These are phyloP conservation scores for Stachybotrys elegans DNA, from an alignment of 2,329 filamentous ascomycete genomes.

Conservation along the genomic window DNA sequence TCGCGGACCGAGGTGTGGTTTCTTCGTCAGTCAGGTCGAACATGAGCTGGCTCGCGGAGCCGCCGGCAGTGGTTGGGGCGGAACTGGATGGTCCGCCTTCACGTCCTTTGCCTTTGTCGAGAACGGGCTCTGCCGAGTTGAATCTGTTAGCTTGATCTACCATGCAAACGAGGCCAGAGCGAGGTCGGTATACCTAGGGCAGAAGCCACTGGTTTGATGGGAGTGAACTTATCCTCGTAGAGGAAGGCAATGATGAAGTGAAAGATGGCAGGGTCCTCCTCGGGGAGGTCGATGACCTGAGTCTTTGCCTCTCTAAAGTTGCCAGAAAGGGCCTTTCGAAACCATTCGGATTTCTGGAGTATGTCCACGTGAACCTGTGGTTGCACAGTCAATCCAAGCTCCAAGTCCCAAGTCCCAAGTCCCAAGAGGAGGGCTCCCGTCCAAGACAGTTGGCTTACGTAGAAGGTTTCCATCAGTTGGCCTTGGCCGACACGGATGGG, in stretches of 20 bases:
- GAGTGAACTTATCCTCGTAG: slow-evolving; percentile 41
- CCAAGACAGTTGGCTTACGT: slow-evolving; percentile 16
- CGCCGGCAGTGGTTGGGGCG: too few species aligned
- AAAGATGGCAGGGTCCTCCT: slow-evolving; percentile 46
- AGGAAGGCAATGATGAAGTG: slow-evolving; percentile 46
- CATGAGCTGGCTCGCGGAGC: too few species aligned
- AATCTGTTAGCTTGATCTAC: background rate
- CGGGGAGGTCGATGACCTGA: slow-evolving; percentile 42
- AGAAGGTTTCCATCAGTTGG: slow-evolving; percentile 38
- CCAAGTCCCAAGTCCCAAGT: too few species aligned
- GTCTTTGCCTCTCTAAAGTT: slow-evolving; percentile 39
- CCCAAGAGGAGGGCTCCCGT: too few species aligned
- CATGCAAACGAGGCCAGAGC: too few species aligned
- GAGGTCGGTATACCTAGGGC: slow-evolving; percentile 29
- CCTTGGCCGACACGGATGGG: slow-evolving; percentile 37
- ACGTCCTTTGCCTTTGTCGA: slow-evolving; percentile 37
- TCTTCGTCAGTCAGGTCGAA: too few species aligned
- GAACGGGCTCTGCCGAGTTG: slow-evolving; percentile 14
- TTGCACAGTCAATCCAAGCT: too few species aligned
- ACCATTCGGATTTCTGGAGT: slow-evolving; percentile 41
- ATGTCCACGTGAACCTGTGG: slow-evolving; percentile 44
- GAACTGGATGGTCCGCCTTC: too few species aligned
- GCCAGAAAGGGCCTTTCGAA: slow-evolving; percentile 42
- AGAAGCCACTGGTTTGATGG: slow-evolving; percentile 36
- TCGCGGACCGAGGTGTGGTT: too few species aligned